Conservation (phyloP, 805 yeast species). For the Wickerhamiella allomyrinae region DNA sequence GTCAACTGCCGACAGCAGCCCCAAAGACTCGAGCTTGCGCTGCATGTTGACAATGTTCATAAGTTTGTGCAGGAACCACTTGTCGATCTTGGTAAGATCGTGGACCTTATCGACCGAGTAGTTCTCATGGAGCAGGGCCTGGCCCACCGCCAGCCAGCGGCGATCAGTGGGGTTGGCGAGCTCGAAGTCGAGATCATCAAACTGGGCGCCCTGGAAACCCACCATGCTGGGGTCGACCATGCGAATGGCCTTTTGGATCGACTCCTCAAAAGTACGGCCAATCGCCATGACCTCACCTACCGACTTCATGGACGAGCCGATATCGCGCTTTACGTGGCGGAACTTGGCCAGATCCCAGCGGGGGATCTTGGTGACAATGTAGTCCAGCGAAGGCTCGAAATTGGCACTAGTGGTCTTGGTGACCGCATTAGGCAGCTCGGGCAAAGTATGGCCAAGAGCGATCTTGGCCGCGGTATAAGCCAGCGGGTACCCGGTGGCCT, state of each 20-base stretch:
- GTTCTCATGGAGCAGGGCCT: constrained; percentile 82
- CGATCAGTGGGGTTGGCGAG: constrained; percentile 93
- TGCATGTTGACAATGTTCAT: constrained; percentile 84
- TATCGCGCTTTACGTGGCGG: constrained; percentile 84
- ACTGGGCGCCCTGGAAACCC: constrained; percentile 76
- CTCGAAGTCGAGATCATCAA: constrained; percentile 77
- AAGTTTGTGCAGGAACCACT: constrained; percentile 88
- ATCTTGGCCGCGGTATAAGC: constrained; percentile 98
- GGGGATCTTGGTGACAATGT: constrained; percentile 93
- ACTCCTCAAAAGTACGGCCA: constrained; percentile 95
- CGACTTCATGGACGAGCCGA: constrained; percentile 94
- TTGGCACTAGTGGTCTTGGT: constrained; percentile 92
- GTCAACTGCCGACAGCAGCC: constrained; percentile 39
- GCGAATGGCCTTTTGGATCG: constrained; percentile 93
- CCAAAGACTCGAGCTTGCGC: constrained; percentile 26
- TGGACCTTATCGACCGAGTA: constrained; percentile 87
- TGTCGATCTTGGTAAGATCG: constrained; percentile 82
- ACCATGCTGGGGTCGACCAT: constrained; percentile 80
- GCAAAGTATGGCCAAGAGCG: constrained; percentile 86
- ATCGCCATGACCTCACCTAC: constrained; percentile 99
- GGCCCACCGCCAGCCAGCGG: constrained; percentile 95
- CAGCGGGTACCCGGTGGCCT: constrained; percentile 96
- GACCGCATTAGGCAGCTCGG: constrained; percentile 91
- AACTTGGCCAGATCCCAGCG: constrained; percentile 96
- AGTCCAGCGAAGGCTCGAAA: constrained; percentile 94